phyloP scores from a whole-genome alignment of 331 rosid genomes.

The Telfairia occidentalis region DNA sequence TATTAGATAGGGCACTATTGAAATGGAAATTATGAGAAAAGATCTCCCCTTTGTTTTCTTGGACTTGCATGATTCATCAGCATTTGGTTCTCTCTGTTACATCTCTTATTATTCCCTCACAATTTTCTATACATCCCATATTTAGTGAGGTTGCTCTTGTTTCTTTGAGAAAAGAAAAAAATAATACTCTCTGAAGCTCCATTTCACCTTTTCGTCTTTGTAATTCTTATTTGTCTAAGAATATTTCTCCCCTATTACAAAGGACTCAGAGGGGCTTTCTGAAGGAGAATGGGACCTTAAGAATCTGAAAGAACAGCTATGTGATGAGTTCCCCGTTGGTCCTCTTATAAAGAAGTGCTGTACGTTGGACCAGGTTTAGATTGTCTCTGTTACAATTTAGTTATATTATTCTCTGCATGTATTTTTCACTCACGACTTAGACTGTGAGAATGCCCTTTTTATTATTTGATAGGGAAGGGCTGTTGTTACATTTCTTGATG shows the following conservation, averaged over 20 bases:
- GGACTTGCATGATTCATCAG: neutral
- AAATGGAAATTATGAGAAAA: neutral
- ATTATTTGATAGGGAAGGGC: constrained; percentile 66
- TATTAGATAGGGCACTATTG: neutral
- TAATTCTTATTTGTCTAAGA: constrained; percentile 2
- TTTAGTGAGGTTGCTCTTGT: neutral
- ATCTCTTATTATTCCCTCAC: neutral
- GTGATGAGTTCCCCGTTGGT: constrained; percentile 76
- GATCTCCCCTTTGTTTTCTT: neutral
- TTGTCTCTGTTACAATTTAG: neutral
- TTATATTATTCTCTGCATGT: neutral
- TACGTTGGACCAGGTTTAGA: constrained; percentile 76
- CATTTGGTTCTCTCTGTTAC: neutral
- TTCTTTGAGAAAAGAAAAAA: neutral
- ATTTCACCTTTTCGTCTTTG: neutral
- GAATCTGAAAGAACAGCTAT: constrained; percentile 70
- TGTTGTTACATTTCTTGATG: constrained; percentile 64
- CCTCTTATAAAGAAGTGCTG: constrained; percentile 75
- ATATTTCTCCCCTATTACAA: constrained; percentile 2
- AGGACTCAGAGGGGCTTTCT: constrained; percentile 74
- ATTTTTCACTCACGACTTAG: constrained; percentile 1
- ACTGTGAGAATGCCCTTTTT: constrained; percentile 4
- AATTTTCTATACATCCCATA: neutral
- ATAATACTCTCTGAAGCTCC: neutral
- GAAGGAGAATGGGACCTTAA: constrained; percentile 65